A percentile compares a stretch with the other conserved stretches of the same genome.
Conservation (phyloP, 2,329 filamentous ascomycete genomes). For the Epichloe scottii region DNA sequence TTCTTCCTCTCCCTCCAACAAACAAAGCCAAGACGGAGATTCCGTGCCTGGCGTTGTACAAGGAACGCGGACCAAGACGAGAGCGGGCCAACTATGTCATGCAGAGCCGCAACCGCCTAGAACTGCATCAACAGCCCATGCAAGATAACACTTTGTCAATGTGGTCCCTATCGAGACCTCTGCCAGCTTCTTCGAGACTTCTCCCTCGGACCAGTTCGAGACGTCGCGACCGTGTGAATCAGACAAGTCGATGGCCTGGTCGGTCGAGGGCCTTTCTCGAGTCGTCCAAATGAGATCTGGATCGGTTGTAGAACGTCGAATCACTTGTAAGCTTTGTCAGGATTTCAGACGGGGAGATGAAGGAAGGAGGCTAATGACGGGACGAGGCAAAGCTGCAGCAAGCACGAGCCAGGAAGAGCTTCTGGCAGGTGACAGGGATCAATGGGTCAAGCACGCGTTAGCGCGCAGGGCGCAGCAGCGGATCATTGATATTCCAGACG, state of each 20-base stretch:
- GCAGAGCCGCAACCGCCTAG: constrained; percentile 1
- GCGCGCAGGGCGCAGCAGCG: neutral
- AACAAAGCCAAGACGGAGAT: constrained; percentile 3
- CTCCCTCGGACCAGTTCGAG: neutral
- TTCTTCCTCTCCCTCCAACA: constrained; percentile 6
- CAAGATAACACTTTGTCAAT: constrained; percentile 2
- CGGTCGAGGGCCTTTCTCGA: too few relatives aligned
- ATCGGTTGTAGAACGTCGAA: neutral
- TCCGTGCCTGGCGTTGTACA: constrained; percentile 4
- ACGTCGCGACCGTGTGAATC: neutral
- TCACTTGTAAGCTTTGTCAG: neutral
- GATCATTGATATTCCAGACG: neutral
- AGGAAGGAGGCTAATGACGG: neutral
- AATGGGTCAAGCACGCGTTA: neutral
- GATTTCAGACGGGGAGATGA: neutral
- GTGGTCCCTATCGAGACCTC: neutral
- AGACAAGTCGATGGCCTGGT: neutral
- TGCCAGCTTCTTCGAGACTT: neutral
- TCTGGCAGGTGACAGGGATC: neutral
- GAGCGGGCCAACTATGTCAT: neutral
- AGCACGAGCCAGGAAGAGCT: constrained; percentile 1
- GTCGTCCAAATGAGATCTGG: neutral
- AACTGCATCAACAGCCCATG: neutral
- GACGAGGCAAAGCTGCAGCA: neutral
- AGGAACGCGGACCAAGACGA: constrained; percentile 4